A percentile compares a stretch with the other conserved stretches of the same genome.
These are phyloP conservation scores for Panicum hallii DNA, from an alignment of 202 grass and related monocot species.

Conservation along the genomic window DNA sequence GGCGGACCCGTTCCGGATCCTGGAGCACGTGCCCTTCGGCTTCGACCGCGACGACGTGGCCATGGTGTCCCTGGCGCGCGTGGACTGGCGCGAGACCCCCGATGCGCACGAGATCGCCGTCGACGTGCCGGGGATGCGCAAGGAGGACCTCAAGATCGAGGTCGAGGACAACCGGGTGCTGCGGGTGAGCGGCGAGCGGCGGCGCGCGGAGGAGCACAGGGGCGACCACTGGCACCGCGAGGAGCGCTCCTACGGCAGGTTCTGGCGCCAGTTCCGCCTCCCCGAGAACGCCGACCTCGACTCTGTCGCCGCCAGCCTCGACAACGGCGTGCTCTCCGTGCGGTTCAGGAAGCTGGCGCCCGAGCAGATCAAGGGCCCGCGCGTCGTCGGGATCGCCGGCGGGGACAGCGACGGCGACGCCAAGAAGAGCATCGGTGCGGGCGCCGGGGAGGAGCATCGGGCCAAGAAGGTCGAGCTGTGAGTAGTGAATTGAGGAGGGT, in stretches of 20 bases:
- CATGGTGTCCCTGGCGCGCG: slow-evolving; percentile 58
- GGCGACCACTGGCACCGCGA: slow-evolving; percentile 85
- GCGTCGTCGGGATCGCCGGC: slow-evolving; percentile 63
- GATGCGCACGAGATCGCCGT: slow-evolving; percentile 77
- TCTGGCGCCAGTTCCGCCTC: slow-evolving; percentile 95
- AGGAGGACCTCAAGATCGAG: slow-evolving; percentile 80
- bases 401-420: neutral
- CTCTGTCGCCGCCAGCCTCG: slow-evolving; percentile 60
- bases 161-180: slow-evolving; percentile 82
- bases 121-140: slow-evolving; percentile 78
- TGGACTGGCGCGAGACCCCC: slow-evolving; percentile 82
- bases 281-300: slow-evolving; percentile 86
- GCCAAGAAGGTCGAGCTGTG: slow-evolving; percentile 72
- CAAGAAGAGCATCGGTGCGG: slow-evolving; percentile 43
- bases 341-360: slow-evolving; percentile 73
- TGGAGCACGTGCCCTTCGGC: slow-evolving; percentile 75
- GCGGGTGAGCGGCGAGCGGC: slow-evolving; percentile 84
- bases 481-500: neutral
- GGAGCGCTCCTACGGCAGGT: slow-evolving; percentile 82
- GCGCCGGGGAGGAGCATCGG: neutral
- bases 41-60: slow-evolving; percentile 72
- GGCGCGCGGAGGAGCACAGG: slow-evolving; percentile 57
- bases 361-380: slow-evolving; percentile 79
- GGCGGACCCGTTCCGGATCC: slow-evolving; percentile 80
- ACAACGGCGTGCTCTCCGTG: slow-evolving; percentile 71